Conservation (phyloP, 768 basidiomycete genomes). For the Antrodiella citrinella region DNA sequence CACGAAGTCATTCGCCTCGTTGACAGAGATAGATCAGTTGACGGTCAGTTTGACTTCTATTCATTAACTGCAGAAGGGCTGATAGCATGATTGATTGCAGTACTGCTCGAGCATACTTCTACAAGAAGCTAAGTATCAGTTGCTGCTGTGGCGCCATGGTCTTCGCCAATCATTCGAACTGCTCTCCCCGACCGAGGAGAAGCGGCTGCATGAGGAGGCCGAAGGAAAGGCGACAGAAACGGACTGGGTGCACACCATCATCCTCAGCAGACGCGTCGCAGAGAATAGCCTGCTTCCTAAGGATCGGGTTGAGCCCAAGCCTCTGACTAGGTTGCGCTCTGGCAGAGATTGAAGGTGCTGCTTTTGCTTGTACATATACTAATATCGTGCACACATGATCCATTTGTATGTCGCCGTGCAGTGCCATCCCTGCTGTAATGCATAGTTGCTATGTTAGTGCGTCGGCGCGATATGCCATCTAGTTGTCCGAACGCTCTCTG, state of each 20-base stretch:
- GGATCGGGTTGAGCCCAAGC: conserved; percentile 1
- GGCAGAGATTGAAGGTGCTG: background rate
- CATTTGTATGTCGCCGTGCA: no score
- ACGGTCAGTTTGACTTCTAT: conserved; percentile 30
- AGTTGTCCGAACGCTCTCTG: background rate
- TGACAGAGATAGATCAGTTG: conserved; percentile 40
- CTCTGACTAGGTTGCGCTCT: background rate
- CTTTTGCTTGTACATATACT: background rate
- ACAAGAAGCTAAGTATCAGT: conserved; percentile 62
- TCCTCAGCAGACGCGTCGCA: conserved; percentile 27
- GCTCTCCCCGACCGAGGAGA: conserved; percentile 47
- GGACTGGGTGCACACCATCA: conserved; percentile 66
- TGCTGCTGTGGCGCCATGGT: conserved; percentile 66
- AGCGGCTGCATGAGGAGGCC: conserved; percentile 42
- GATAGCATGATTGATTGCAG: conserved; percentile 33
- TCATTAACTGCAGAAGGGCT: background rate
- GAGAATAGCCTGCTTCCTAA: conserved; percentile 14
- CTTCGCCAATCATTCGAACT: conserved; percentile 42
- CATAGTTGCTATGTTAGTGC: no score
- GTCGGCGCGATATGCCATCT: no score
- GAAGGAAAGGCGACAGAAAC: conserved; percentile 39
- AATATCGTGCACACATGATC: no score
- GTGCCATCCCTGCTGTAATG: no score
- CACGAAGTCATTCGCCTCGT: conserved; percentile 2
- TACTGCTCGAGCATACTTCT: conserved; percentile 68